Base-by-base conservation (phyloP, 2,329 filamentous ascomycete genomes). In the Phialophora verrucosa region DNA sequence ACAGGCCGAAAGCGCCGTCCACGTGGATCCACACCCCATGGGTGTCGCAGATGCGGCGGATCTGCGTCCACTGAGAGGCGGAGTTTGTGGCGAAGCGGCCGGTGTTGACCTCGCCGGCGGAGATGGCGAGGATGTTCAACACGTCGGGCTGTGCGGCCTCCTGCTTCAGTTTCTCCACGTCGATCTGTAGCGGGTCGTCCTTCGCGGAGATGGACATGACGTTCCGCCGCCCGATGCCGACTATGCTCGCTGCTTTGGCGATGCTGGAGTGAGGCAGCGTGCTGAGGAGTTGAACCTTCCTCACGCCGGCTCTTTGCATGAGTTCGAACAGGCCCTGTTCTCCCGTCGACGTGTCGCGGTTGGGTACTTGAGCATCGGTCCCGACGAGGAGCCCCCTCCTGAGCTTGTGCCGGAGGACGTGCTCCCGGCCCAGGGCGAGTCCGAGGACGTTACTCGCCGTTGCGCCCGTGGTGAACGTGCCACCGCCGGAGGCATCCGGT, bases 81-180 rank as follows among this genome's bases (percentile, higher is more conserved):
- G 81, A 85, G 1, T 79, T 78, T 35, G 83, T 91, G 31, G 91
- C 90, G 76, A 93, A 97, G 4, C 88, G 83, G 0, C 93, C 93
- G 0, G 93, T 96, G 73, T 98, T 97, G 31, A 97, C 92, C 78
- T 98, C 94, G 1, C 91, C 91, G 5, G 90, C 91, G 50, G 92
- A 93, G n/a, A 97, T 80, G 4, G 85, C 88, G 44, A 97, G 87
- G 67, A 97, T 91, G 58, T 85, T 90, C n/a, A 85, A 90, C 12
- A 85, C 83, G 2, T 84, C 84, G 0, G 78, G 64, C 71, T 75
- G 74, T 60, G 79, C 73, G 17, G 96, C 80, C 64, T 87, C 83
- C 54, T 76, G 77, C 76, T 92, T 88, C 1, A 97, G 80, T 2
- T 81, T 81, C 2, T 83, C 81, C 5, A 96, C 73, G 72, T 96